A percentile compares a stretch with the other conserved stretches of the same genome.
Conservation (phyloP, 2,329 filamentous ascomycete genomes). For the Xylaria sp. region DNA sequence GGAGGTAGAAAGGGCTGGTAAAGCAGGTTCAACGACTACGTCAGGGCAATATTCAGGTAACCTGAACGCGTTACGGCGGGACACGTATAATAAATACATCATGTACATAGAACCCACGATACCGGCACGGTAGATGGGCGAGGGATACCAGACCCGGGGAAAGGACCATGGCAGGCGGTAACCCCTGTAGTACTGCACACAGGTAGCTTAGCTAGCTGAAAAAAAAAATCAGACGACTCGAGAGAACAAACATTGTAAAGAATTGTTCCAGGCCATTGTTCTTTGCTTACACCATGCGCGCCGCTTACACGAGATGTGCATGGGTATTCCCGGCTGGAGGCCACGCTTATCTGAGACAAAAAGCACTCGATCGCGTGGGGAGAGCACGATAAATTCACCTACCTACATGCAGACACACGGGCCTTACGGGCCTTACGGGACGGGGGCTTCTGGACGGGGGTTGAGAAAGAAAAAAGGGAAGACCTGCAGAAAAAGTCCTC, state of each 20-base stretch:
- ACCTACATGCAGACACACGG: not conserved
- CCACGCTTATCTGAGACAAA: not conserved
- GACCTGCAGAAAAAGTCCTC: conserved; percentile 7
- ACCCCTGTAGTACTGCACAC: not conserved
- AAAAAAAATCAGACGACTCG: not conserved
- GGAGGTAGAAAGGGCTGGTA: not conserved
- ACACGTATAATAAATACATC: conserved; percentile 1
- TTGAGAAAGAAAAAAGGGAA: no score
- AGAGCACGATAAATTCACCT: not conserved
- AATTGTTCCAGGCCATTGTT: not conserved
- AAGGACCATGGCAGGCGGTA: not conserved
- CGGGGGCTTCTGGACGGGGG: no score
- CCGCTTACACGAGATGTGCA: not conserved
- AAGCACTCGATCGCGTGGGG: conserved; percentile 1
- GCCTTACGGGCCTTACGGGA: no score
- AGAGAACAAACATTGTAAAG: not conserved
- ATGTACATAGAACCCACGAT: conserved; percentile 8
- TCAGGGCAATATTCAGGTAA: not conserved
- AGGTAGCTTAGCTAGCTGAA: not conserved
- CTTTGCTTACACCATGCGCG: not conserved
- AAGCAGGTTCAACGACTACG: not conserved
- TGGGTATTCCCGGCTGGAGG: not conserved
- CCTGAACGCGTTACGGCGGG: not conserved
- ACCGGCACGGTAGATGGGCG: not conserved
- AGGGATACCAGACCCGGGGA: not conserved